phyloP scores from a whole-genome alignment of 495 filamentous ascomycete genomes.

The Penicillium bialowiezense region DNA sequence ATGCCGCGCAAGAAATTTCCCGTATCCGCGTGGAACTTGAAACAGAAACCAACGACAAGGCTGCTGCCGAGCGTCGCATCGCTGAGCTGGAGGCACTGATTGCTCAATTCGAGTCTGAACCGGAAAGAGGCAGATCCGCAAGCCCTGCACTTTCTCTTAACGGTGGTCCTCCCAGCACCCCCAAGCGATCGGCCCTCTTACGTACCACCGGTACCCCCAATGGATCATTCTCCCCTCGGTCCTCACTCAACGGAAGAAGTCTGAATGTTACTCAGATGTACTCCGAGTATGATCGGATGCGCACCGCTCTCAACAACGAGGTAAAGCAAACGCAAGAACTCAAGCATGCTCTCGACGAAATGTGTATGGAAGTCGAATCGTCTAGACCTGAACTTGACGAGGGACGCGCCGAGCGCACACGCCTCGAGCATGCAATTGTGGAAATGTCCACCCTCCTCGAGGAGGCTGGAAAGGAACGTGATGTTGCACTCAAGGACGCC shows the following conservation, averaged over 20 bases:
- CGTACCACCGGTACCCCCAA: conserved; percentile 41
- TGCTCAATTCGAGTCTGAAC: conserved; percentile 61
- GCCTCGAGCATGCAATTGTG: conserved; percentile 62
- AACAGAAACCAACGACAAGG: conserved; percentile 70
- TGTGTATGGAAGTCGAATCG: conserved; percentile 61
- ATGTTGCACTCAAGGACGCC: conserved; percentile 55
- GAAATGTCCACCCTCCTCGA: conserved; percentile 74
- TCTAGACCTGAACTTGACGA: conserved; percentile 62
- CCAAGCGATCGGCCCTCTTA: conserved; percentile 30
- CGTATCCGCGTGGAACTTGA: conserved; percentile 76
- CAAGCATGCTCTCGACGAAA: conserved; percentile 72
- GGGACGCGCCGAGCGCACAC: conserved; percentile 51
- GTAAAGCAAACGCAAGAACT: conserved; percentile 69
- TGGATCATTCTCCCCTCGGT: conserved; percentile 53
- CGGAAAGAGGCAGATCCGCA: conserved; percentile 35
- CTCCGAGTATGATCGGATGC: conserved; percentile 60
- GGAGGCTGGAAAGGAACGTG: conserved; percentile 51
- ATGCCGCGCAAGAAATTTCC: conserved; percentile 77
- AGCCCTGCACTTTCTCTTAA: conserved; percentile 54
- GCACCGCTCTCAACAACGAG: conserved; percentile 60
- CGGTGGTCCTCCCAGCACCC: conserved; percentile 47
- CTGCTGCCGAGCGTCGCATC: conserved; percentile 64
- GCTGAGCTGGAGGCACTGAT: conserved; percentile 73
- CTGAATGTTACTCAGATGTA: conserved; percentile 68
- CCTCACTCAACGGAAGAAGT: conserved; percentile 54